Evolutionary conservation across 208 protist genomes (phyloP), one percentile per base, ranked within the genome.

Genomic region (Acanthamoeba divionensis): DNA sequence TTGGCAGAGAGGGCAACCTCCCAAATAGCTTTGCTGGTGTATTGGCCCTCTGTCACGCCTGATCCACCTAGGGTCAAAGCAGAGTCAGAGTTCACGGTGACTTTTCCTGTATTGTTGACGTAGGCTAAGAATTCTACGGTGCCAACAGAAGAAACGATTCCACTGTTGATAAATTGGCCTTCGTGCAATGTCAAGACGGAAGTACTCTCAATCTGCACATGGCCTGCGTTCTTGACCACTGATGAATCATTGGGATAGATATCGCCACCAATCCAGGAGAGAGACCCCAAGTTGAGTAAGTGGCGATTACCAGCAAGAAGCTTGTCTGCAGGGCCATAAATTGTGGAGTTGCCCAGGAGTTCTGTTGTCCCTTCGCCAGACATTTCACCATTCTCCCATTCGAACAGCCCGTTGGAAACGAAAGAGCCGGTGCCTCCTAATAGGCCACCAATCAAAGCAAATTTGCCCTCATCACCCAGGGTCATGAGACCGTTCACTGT

Each of bases 41-140:
- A 38, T 8, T 45, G 38, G 38, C 71, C 52, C 47, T 41, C 36
- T 41, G 36, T 41, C 45, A 33, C 45, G 5, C 41, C 41, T 9
- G 26, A 44, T 41, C 67, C 67, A 48, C 67, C 67, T 29, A 38
- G 48, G 67, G 54, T 41, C 45, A 79, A 36, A n/a, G 54, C 45
- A 12, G 67, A 79, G 44, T 48, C 67, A 7, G 41, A 24, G 21
- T 26, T 18, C 24, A 79, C 67, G 31, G 67, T 79, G 67, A 79
- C 54, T 41, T 41, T 29, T 41, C 67, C 67, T 48, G 67, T 79
- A 48, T 48, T 79, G 67, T 79, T 79, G 33, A 79, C 38, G 67
- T 57, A 79, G 67, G 67, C 67, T 10, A 57, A 24, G 67, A 79
- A 79, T 26, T 41, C 54, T 10, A 79, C 38, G 38, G 67, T 79